A percentile compares a stretch with the other conserved stretches of the same genome.
Evolutionary conservation across 2,329 filamentous ascomycete genomes (phyloP).

Genomic region (Talaromyces sp.): DNA sequence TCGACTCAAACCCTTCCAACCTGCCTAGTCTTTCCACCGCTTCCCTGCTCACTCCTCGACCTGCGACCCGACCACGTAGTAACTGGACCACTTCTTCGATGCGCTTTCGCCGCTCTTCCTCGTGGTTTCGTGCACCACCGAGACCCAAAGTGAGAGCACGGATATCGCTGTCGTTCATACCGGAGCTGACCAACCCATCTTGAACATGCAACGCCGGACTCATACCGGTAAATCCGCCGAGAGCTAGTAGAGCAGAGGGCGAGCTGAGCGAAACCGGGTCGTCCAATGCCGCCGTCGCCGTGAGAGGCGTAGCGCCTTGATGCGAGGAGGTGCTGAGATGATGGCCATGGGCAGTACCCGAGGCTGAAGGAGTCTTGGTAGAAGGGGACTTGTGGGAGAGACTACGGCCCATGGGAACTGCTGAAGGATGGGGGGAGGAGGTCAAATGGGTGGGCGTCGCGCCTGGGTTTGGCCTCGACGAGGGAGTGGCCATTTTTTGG

Average conservation of each 20-base stretch:
- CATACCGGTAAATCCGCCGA: slow-evolving; percentile 40
- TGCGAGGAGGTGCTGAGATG: slow-evolving; percentile 35
- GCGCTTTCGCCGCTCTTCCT: slow-evolving; percentile 38
- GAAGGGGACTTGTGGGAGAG: slow-evolving; percentile 44
- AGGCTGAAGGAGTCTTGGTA: slow-evolving; percentile 40
- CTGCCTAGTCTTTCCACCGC: slow-evolving; percentile 39
- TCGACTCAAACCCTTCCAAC: slow-evolving; percentile 42
- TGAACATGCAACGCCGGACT: slow-evolving; percentile 37
- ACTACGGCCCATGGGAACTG: slow-evolving; percentile 35
- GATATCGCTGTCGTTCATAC: slow-evolving; percentile 37
- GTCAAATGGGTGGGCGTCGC: slow-evolving; percentile 42
- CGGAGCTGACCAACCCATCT: slow-evolving; percentile 31
- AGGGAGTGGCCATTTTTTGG: slow-evolving; percentile 40
- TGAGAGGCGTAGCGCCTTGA: slow-evolving; percentile 42
- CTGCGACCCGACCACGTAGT: slow-evolving; percentile 37
- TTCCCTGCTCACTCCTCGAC: slow-evolving; percentile 41
- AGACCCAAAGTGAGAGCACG: slow-evolving; percentile 36
- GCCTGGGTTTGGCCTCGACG: slow-evolving; percentile 38
- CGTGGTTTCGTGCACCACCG: slow-evolving; percentile 32
- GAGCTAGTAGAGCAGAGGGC: slow-evolving; percentile 41
- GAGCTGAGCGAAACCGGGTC: slow-evolving; percentile 42
- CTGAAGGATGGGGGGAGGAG: slow-evolving; percentile 41
- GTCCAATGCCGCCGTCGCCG: slow-evolving; percentile 32
- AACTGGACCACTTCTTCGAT: slow-evolving; percentile 39
- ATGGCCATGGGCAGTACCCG: slow-evolving; percentile 31